phyloP scores from a whole-genome alignment of 371 early-diverging fungal genomes.

The Polyrhizophydium stewartii region DNA sequence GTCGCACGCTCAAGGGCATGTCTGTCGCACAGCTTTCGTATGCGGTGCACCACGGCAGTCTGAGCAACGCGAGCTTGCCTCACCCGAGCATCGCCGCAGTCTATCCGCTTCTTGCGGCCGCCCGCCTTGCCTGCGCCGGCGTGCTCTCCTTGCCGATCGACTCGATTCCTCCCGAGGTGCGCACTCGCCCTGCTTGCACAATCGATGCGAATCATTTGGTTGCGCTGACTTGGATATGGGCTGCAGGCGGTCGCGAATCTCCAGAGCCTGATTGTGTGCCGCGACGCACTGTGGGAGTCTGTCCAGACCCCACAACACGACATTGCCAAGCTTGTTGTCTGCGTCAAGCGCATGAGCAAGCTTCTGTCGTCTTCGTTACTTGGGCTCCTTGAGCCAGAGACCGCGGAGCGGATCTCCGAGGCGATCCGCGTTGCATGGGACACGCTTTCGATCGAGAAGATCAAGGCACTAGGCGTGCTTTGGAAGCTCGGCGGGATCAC shows the following conservation, averaged over 20 bases:
- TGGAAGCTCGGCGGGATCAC: constrained; percentile 20
- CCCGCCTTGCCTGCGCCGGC: too few relatives aligned
- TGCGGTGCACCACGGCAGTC: constrained; percentile 36
- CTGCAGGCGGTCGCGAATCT: too few relatives aligned
- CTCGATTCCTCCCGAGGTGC: too few relatives aligned
- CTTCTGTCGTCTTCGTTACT: neutral
- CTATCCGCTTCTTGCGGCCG: constrained; percentile 47
- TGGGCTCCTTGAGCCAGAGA: neutral
- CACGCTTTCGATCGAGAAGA: neutral
- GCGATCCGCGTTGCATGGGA: constrained; percentile 3
- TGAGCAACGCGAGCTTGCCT: constrained; percentile 44
- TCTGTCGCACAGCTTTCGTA: constrained; percentile 53
- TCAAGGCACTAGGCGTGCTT: constrained; percentile 8
- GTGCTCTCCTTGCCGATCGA: too few relatives aligned
- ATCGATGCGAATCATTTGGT: too few relatives aligned
- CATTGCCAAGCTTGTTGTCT: constrained; percentile 55
- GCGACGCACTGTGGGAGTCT: constrained; percentile 55
- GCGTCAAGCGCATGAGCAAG: constrained; percentile 41
- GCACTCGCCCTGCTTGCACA: too few relatives aligned
- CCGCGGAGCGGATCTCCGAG: neutral
- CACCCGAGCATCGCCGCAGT: constrained; percentile 46
- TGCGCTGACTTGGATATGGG: too few relatives aligned
- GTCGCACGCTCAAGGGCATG: constrained; percentile 26
- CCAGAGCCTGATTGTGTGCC: too few relatives aligned
- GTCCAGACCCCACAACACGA: constrained; percentile 45